Conservation (phyloP, 495 filamentous ascomycete species). For the Darksidea phi region DNA sequence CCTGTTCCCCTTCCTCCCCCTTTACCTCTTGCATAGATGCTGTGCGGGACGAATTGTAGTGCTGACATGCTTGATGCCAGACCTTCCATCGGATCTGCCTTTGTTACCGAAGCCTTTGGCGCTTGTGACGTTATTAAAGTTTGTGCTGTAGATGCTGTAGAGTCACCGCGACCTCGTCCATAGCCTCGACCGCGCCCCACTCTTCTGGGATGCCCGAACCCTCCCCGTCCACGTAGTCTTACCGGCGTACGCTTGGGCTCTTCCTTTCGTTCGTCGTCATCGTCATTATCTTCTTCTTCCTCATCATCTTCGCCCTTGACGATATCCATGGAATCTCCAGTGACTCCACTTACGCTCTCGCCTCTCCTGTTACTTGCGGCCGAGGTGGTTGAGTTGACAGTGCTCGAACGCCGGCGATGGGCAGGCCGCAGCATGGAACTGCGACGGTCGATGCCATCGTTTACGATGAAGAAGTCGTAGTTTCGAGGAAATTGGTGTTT, state of each 20-base stretch:
- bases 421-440: constrained; percentile 67
- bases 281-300: constrained; percentile 10
- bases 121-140: too few species aligned
- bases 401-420: constrained; percentile 41
- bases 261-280: constrained; percentile 13
- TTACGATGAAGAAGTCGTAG: constrained; percentile 87
- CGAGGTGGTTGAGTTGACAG: background rate
- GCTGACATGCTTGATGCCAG: constrained; percentile 26
- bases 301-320: constrained; percentile 3
- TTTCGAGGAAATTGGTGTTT: constrained; percentile 92
- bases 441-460: constrained; percentile 82
- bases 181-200: background rate
- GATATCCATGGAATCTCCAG: constrained; percentile 2
- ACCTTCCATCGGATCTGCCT: constrained; percentile 11
- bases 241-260: constrained; percentile 3
- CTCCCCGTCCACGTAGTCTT: constrained; percentile 15
- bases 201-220: constrained; percentile 1
- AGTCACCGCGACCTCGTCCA: background rate
- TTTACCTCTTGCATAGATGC: background rate
- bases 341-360: too few species aligned
- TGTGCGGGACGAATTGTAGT: constrained; percentile 26
- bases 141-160: background rate
- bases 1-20: too few species aligned
- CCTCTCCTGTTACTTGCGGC: too few species aligned
- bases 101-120: background rate